Conservation (phyloP, 2,329 filamentous ascomycete species). For the Shiraia bambusicola region DNA sequence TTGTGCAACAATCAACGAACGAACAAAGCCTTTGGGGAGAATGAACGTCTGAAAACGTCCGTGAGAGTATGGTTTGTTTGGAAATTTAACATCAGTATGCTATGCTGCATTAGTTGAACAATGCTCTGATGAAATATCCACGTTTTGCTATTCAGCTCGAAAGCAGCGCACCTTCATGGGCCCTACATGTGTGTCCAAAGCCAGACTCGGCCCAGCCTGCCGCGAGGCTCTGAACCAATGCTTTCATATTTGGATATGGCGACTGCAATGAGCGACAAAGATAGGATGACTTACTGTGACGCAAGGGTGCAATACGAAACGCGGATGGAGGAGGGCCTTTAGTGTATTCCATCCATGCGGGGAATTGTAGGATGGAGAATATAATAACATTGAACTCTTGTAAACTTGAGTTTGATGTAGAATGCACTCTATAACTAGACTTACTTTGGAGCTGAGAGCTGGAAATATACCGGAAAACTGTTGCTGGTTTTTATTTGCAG, state of each 20-base stretch:
- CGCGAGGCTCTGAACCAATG: constrained; percentile 14
- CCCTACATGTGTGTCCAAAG: constrained; percentile 6
- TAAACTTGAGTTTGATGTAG: neutral
- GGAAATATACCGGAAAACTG: constrained; percentile 19
- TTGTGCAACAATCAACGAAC: too few species aligned
- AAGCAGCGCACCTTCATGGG: constrained; percentile 10
- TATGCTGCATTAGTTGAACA: too few species aligned
- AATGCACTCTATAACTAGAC: constrained; percentile 4
- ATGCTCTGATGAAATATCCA: too few species aligned
- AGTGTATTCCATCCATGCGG: constrained; percentile 8
- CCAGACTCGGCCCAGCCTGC: constrained; percentile 11
- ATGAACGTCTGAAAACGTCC: too few species aligned
- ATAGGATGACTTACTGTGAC: constrained; percentile 12
- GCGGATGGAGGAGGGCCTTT: neutral
- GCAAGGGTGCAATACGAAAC: constrained; percentile 5
- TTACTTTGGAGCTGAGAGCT: constrained; percentile 19
- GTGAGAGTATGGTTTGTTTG: too few species aligned
- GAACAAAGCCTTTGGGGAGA: too few species aligned
- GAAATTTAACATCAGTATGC: too few species aligned
- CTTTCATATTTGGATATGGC: constrained; percentile 22
- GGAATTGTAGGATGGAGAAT: constrained; percentile 14
- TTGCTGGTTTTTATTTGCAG: constrained; percentile 17
- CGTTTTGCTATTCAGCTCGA: constrained; percentile 12
- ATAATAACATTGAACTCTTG: constrained; percentile 5
- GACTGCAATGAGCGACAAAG: constrained; percentile 13